Percentiles rank a stretch among this genome's conserved stretches.
These are phyloP conservation scores for Diaporthe caulivora DNA, from an alignment of 2,329 filamentous ascomycete genomes.

Conservation along the genomic window DNA sequence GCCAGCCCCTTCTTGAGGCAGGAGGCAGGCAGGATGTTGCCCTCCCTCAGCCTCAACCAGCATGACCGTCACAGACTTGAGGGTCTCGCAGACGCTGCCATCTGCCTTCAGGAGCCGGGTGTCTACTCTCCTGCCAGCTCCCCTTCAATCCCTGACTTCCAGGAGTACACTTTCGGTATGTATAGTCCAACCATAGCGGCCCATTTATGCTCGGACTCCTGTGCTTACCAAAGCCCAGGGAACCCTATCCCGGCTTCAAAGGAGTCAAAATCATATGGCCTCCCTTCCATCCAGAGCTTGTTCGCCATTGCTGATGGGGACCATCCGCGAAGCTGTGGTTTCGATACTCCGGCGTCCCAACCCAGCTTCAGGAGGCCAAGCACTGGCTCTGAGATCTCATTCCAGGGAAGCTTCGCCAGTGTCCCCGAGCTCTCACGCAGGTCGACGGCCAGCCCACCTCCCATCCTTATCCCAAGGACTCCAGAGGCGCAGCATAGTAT, in stretches of 20 bases:
- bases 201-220: background rate
- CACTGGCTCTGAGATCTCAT: conserved; percentile 24
- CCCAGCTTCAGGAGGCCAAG: conserved; percentile 30
- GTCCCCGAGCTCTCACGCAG: conserved; percentile 27
- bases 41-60: conserved; percentile 13
- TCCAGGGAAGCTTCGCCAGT: conserved; percentile 32
- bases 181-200: background rate
- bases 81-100: conserved; percentile 32
- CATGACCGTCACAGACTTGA: conserved; percentile 14
- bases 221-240: conserved; percentile 22
- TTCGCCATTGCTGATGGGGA: conserved; percentile 32
- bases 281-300: conserved; percentile 33
- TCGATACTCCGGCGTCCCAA: background rate
- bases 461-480: conserved; percentile 6
- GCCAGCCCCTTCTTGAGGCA: background rate
- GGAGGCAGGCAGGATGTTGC: conserved; percentile 13
- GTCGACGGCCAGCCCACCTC: conserved; percentile 31
- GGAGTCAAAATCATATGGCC: background rate
- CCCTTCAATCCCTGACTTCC: background rate
- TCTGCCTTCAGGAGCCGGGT: conserved; percentile 27
- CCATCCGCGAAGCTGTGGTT: background rate
- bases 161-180: conserved; percentile 25
- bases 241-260: background rate
- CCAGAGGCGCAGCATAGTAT: conserved; percentile 20
- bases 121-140: conserved; percentile 14